phyloP scores from a whole-genome alignment of 1,284 basidiomycete genomes.

The Megacollybia platyphylla region DNA sequence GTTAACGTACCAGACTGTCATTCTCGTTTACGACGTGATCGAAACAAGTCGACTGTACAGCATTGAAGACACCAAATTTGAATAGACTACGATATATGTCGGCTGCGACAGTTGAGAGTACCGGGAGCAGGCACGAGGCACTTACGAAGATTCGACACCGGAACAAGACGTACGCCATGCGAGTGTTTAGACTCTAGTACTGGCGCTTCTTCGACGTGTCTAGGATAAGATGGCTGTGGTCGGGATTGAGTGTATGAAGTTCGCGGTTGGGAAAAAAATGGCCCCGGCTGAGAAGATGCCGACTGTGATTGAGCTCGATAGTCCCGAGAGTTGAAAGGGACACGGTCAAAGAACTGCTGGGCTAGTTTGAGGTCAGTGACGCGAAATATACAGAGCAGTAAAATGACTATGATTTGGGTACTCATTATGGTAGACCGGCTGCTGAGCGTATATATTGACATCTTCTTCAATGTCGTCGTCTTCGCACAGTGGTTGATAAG shows the following conservation, averaged over 20 bases:
- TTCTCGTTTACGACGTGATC: slow-evolving; percentile 62
- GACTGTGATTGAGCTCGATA: not conserved
- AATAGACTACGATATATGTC: slow-evolving; percentile 73
- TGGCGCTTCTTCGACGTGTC: slow-evolving; percentile 1
- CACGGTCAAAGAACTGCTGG: not conserved
- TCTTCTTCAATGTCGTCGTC: slow-evolving; percentile 12
- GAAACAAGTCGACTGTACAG: slow-evolving; percentile 77
- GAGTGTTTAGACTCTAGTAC: slow-evolving; percentile 20
- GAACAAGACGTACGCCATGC: slow-evolving; percentile 41
- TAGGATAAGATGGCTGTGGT: not conserved
- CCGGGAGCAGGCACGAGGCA: slow-evolving; percentile 4
- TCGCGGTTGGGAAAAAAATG: not conserved
- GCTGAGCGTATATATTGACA: slow-evolving; percentile 1
- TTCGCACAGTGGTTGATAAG: not conserved
- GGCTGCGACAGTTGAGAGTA: slow-evolving; percentile 32
- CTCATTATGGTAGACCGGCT: not conserved
- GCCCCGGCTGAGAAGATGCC: not conserved
- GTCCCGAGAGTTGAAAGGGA: not conserved
- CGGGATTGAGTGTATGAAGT: not conserved
- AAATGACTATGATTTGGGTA: slow-evolving; percentile 1
- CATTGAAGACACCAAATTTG: slow-evolving; percentile 84
- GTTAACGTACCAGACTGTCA: slow-evolving; percentile 59
- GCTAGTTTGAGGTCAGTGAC: not conserved
- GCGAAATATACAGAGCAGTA: not conserved
- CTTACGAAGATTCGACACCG: slow-evolving; percentile 63